These are phyloP conservation scores for Lactifluus volemus DNA, from an alignment of 768 basidiomycete species.

Conservation along the genomic window DNA sequence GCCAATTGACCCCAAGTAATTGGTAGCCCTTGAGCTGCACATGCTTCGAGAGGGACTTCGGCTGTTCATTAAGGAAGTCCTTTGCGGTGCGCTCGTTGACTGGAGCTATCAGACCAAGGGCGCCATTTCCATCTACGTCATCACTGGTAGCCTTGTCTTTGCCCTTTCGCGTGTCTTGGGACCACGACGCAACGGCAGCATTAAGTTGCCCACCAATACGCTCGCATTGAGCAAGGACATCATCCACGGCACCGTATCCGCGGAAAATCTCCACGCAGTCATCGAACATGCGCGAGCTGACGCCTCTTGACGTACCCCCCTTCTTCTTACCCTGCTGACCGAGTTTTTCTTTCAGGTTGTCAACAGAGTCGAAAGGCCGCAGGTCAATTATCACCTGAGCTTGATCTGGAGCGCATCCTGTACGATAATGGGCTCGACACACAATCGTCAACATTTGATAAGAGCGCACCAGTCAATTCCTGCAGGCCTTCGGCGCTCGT, in stretches of 20 bases:
- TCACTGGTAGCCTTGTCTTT: constrained; percentile 32
- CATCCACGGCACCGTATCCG: constrained; percentile 84
- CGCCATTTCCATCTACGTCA: constrained; percentile 47
- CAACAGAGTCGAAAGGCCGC: constrained; percentile 71
- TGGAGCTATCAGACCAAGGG: constrained; percentile 45
- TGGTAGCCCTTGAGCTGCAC: constrained; percentile 94
- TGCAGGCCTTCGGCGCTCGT: constrained; percentile 55
- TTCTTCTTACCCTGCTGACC: constrained; percentile 65
- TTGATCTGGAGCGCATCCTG: constrained; percentile 76
- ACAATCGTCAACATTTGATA: background rate
- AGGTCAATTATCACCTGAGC: constrained; percentile 69
- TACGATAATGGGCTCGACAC: constrained; percentile 7
- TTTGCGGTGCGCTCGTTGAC: constrained; percentile 35
- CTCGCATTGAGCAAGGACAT: constrained; percentile 83
- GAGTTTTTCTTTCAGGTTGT: constrained; percentile 68
- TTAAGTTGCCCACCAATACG: constrained; percentile 69
- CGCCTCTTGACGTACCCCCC: constrained; percentile 71
- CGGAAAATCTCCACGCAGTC: constrained; percentile 79
- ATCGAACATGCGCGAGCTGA: constrained; percentile 86
- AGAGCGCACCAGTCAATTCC: constrained; percentile 58
- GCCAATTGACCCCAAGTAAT: constrained; percentile 95
- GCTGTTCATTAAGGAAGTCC: constrained; percentile 72
- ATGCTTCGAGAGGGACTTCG: constrained; percentile 51
- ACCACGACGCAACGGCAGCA: constrained; percentile 74
- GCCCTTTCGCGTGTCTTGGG: constrained; percentile 25